phyloP scores from a whole-genome alignment of 2,329 filamentous ascomycete genomes.

The Dactylellina cionopaga region DNA sequence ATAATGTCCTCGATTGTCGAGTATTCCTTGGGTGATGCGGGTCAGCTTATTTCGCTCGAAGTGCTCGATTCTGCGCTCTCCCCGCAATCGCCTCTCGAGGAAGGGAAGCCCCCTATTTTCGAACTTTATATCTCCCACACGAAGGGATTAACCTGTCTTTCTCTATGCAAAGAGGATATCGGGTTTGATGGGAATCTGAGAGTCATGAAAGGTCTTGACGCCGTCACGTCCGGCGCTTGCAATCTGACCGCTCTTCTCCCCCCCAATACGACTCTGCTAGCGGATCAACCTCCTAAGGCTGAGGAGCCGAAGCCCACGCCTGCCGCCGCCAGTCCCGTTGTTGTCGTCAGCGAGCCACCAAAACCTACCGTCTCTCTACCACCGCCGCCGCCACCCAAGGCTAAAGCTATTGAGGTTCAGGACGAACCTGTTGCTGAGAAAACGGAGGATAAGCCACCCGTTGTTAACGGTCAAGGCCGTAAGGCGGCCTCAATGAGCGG shows the following conservation, averaged over 20 bases:
- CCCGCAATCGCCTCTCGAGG: constrained; percentile 62
- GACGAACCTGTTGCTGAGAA: constrained; percentile 56
- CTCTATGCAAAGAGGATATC: constrained; percentile 85
- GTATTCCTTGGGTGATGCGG: constrained; percentile 88
- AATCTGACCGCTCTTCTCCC: constrained; percentile 75
- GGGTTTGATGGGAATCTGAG: constrained; percentile 93
- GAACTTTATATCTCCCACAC: constrained; percentile 98
- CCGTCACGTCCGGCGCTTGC: constrained; percentile 77
- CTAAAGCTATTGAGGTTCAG: constrained; percentile 57
- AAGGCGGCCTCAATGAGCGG: constrained; percentile 54
- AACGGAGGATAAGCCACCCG: constrained; percentile 52
- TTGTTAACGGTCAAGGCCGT: constrained; percentile 52
- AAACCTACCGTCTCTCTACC: constrained; percentile 57
- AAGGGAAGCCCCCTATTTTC: constrained; percentile 71
- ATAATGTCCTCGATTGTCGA: constrained; percentile 97
- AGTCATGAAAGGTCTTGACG: constrained; percentile 80
- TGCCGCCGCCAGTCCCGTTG: constrained; percentile 50
- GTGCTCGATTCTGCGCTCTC: constrained; percentile 76
- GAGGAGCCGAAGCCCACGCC: constrained; percentile 60
- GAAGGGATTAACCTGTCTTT: constrained; percentile 90
- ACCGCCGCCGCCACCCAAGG: constrained; percentile 55
- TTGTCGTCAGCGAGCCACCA: constrained; percentile 52
- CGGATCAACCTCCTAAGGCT: constrained; percentile 60
- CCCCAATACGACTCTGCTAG: constrained; percentile 62
- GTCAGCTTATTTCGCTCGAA: constrained; percentile 86